These are phyloP conservation scores for Magnaporthiopsis incrustans DNA, from an alignment of 2,329 filamentous ascomycete species.

Conservation along the genomic window DNA sequence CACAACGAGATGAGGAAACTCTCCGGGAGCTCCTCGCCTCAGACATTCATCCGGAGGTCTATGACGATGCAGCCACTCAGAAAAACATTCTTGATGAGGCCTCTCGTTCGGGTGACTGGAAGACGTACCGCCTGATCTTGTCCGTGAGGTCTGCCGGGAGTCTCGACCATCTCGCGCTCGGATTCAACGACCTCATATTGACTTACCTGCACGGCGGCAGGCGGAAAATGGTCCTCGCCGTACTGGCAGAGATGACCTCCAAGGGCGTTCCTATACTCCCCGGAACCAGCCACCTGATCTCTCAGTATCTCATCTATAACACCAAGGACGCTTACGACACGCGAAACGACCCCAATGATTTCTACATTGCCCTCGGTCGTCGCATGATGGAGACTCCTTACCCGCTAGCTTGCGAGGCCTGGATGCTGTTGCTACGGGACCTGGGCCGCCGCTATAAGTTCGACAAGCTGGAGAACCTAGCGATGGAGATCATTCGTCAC, in stretches of 20 bases:
- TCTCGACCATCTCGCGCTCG: slow-evolving; percentile 19
- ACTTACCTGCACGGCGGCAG: slow-evolving; percentile 18
- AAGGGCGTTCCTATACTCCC: slow-evolving; percentile 23
- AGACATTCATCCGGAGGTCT: slow-evolving; percentile 48
- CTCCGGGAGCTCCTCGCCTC: slow-evolving; percentile 36
- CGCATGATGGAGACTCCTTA: slow-evolving; percentile 30
- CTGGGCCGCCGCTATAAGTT: slow-evolving; percentile 36
- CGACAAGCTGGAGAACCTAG: slow-evolving; percentile 35
- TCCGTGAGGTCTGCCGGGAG: slow-evolving; percentile 30
- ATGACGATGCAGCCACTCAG: slow-evolving; percentile 36
- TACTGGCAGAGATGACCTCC: slow-evolving; percentile 30
- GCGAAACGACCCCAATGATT: slow-evolving; percentile 17
- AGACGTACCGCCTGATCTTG: slow-evolving; percentile 34
- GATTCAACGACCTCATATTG: slow-evolving; percentile 27
- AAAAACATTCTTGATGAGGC: slow-evolving; percentile 28
- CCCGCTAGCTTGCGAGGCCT: slow-evolving; percentile 31
- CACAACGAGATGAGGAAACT: slow-evolving; percentile 42
- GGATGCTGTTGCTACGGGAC: slow-evolving; percentile 35
- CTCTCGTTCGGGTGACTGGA: slow-evolving; percentile 30
- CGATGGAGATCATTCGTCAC: slow-evolving; percentile 32
- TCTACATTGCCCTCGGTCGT: slow-evolving; percentile 25
- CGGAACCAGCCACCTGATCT: slow-evolving; percentile 19
- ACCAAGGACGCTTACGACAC: slow-evolving; percentile 17
- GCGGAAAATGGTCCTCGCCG: slow-evolving; percentile 17
- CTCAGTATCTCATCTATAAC: slow-evolving; percentile 20